Base-by-base conservation (phyloP, 2,329 filamentous ascomycete species). In the Aspergillus japonicus region DNA sequence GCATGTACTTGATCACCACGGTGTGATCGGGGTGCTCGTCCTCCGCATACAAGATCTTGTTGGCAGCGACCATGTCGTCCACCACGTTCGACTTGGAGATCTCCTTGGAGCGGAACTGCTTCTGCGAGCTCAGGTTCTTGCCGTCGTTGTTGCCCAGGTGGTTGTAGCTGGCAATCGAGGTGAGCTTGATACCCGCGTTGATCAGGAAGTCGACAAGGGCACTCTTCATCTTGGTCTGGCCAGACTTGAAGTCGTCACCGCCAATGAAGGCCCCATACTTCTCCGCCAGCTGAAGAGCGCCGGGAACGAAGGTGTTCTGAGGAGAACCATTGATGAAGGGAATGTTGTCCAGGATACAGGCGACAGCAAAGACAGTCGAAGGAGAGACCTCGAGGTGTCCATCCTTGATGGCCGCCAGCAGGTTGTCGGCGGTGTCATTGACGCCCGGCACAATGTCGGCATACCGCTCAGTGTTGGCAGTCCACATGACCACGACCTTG, bases 1-100 rank as follows among this genome's bases (percentile, higher is more conserved):
- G 95, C 93, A 99, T 96, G 84, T 99, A 99, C 87, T 99, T 99
- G 87, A 99, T 99, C 69, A 99, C 95, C 61, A 99, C 95, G 61
- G 91, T 96, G 83, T 99, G 95, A 76, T 99, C 93, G 2, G 95
- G 95, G 78, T 98, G 93, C 82, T 99, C 95, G 69, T 89, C 92
- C 71, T 91, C 83, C 79, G 89, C 87, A 84, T 99, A 99, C 58
- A 99, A 85, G 53, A 98, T 88, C 54, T 80, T 83, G 82, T 99
- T 99, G 73, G 95, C 94, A 72, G 92, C 93, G 62, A 99, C 95
- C 95, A 99, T 99, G 82, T 99, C 95, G 75, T 99, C 95, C 58
- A 99, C 95, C 12, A 99, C 95, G 76, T 97, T 99, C 71, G 92
- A 96, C 85, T 99, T 99, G 80, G 91, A 96, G 69, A 99, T 99